phyloP scores from a whole-genome alignment of 1,139 yeast species.

The Magnusiomyces sp. region DNA sequence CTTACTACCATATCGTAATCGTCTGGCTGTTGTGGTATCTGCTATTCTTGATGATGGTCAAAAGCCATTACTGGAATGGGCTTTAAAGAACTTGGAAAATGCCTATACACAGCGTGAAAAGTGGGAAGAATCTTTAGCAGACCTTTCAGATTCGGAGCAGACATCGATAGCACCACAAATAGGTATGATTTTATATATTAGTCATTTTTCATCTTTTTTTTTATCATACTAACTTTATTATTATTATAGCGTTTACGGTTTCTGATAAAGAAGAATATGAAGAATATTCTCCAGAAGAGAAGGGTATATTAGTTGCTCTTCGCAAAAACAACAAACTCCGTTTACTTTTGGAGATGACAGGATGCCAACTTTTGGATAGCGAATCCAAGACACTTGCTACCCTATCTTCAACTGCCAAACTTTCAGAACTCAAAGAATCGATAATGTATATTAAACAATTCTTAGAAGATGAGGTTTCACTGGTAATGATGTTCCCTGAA shows the following conservation, averaged over 20 bases:
- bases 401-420: slow-evolving; percentile 20
- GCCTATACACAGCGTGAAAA: slow-evolving; percentile 19
- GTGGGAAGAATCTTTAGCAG: slow-evolving; percentile 13
- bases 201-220: slow-evolving; percentile 1
- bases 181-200: slow-evolving; percentile 8
- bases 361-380: slow-evolving; percentile 17
- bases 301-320: slow-evolving; percentile 14
- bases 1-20: slow-evolving; percentile 23
- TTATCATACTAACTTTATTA: neutral
- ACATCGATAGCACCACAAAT: slow-evolving; percentile 8
- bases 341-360: slow-evolving; percentile 25
- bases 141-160: slow-evolving; percentile 2
- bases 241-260: neutral
- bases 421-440: slow-evolving; percentile 21
- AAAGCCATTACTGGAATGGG: slow-evolving; percentile 37
- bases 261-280: neutral
- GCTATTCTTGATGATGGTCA: slow-evolving; percentile 43
- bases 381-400: slow-evolving; percentile 12
- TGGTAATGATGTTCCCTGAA: slow-evolving; percentile 33
- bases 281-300: slow-evolving; percentile 11
- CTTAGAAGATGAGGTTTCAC: slow-evolving; percentile 25
- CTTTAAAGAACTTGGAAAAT: slow-evolving; percentile 35
- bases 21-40: slow-evolving; percentile 40
- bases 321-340: slow-evolving; percentile 27
- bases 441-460: slow-evolving; percentile 29